phyloP scores from a whole-genome alignment of 208 protist genomes.

The Acanthamoeba lenticulata region DNA sequence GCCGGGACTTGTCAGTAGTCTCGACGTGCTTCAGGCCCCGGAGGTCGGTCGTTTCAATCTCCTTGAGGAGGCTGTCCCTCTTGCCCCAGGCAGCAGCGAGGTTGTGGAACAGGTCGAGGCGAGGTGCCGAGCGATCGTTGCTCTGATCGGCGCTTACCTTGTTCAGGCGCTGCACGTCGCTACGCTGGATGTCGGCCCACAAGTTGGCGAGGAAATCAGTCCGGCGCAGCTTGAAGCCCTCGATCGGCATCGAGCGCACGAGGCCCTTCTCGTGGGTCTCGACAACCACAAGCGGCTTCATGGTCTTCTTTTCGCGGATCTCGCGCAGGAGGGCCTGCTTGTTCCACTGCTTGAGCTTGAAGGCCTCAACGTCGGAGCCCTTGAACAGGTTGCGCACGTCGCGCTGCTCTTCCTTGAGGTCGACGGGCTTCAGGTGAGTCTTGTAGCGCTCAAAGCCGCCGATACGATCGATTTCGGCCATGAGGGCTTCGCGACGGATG shows the following conservation, averaged over 20 bases:
- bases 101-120: not conserved
- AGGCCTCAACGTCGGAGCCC: not conserved
- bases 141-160: not conserved
- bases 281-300: not conserved
- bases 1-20: conserved; percentile 14
- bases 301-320: not conserved
- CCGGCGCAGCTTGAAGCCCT: not conserved
- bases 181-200: not conserved
- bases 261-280: conserved; percentile 2
- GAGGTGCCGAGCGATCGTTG: not conserved
- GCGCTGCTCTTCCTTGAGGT: not conserved
- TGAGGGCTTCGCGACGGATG: not conserved
- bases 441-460: not conserved
- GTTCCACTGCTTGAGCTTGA: conserved; percentile 26
- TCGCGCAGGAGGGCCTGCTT: conserved; percentile 7
- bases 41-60: not conserved
- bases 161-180: not conserved
- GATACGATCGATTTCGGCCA: not conserved
- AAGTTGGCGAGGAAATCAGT: not conserved
- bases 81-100: not conserved
- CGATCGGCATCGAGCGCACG: not conserved
- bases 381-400: not conserved
- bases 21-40: conserved; percentile 32
- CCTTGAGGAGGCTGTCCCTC: not conserved
- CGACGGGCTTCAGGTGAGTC: not conserved